These are phyloP conservation scores for Kwoniella botswanensis DNA, from an alignment of 768 basidiomycete genomes.

Conservation along the genomic window DNA sequence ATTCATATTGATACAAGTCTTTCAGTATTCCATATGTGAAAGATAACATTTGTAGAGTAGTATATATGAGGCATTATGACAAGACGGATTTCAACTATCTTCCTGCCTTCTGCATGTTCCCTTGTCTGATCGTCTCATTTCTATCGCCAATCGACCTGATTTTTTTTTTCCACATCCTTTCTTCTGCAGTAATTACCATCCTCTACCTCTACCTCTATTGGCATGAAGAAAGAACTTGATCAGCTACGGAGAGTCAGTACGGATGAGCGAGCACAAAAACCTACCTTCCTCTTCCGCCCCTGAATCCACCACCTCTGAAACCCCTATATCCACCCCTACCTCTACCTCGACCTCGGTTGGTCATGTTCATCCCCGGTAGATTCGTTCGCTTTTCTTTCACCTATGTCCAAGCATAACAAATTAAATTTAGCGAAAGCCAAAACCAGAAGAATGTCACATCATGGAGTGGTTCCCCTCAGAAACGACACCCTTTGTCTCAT, in stretches of 20 bases:
- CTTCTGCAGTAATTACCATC: conserved; percentile 60
- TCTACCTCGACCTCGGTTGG: conserved; percentile 71
- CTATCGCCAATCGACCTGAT: not conserved
- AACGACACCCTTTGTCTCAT: no score
- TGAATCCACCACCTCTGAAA: conserved; percentile 73
- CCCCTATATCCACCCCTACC: conserved; percentile 65
- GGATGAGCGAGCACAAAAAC: not conserved
- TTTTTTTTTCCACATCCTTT: not conserved
- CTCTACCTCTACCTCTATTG: conserved; percentile 74
- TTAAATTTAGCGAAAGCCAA: not conserved
- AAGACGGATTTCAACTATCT: no score
- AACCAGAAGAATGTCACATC: no score
- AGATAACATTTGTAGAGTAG: no score
- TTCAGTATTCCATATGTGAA: not conserved
- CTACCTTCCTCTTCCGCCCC: conserved; percentile 11
- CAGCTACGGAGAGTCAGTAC: not conserved
- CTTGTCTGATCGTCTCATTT: no score
- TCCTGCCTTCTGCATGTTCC: no score
- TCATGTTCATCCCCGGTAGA: conserved; percentile 85
- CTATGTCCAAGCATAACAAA: conserved; percentile 59
- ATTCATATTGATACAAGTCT: conserved; percentile 8
- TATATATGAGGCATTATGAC: no score
- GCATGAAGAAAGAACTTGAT: not conserved
- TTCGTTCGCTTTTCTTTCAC: conserved; percentile 96
- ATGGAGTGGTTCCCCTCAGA: no score